These are phyloP conservation scores for Raffaelea ambrosiae DNA, from an alignment of 2,329 filamentous ascomycete genomes.

Conservation along the genomic window DNA sequence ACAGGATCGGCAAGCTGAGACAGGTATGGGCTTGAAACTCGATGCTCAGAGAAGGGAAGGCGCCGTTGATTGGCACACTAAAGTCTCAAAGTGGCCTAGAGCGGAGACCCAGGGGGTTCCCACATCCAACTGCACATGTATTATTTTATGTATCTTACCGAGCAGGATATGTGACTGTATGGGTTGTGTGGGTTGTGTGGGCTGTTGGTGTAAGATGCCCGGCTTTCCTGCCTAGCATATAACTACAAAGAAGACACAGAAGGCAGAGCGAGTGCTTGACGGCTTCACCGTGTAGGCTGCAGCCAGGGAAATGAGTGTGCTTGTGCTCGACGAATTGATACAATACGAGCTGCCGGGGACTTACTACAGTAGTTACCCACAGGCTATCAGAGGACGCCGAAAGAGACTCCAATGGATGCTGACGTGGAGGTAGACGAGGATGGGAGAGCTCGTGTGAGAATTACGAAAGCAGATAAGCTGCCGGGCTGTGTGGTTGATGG, in stretches of 20 bases:
- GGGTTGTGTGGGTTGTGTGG: too few relatives aligned
- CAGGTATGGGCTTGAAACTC: neutral
- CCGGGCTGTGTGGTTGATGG: neutral
- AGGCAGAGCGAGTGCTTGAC: too few relatives aligned
- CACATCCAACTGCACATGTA: too few relatives aligned
- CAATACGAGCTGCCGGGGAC: too few relatives aligned
- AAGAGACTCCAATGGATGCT: neutral
- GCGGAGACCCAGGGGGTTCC: neutral
- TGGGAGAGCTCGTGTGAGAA: neutral
- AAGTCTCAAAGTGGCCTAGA: neutral
- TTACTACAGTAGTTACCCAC: neutral
- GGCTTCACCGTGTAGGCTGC: too few relatives aligned
- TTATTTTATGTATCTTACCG: too few relatives aligned
- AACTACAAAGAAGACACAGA: too few relatives aligned
- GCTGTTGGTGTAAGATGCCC: too few relatives aligned
- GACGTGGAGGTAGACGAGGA: neutral
- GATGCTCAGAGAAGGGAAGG: neutral
- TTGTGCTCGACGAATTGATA: too few relatives aligned
- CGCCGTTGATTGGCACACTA: neutral
- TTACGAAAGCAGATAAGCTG: neutral
- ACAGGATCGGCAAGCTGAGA: neutral
- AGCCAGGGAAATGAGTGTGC: too few relatives aligned
- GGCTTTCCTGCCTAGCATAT: too few relatives aligned
- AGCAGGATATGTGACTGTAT: too few relatives aligned
- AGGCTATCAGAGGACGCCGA: neutral